Conservation (phyloP, 345 rosid species). For the Tarenaya hassleriana region DNA sequence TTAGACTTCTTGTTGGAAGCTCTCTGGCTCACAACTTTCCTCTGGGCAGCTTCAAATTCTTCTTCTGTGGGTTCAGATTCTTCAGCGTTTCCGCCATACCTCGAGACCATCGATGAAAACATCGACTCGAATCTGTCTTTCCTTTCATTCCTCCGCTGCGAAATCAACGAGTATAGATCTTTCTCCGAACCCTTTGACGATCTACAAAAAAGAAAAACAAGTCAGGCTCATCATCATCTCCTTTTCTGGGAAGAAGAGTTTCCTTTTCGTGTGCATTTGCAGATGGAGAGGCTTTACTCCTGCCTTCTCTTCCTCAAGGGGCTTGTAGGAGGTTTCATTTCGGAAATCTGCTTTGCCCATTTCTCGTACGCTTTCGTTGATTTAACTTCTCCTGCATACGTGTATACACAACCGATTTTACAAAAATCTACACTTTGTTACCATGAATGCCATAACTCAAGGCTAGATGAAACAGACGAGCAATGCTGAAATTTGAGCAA, state of each 20-base stretch:
- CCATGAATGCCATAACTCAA: no score
- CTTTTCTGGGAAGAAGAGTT: no score
- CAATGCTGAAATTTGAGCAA: no score
- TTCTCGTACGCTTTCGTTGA: slow-evolving; percentile 71
- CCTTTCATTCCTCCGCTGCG: slow-evolving; percentile 58
- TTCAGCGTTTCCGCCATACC: slow-evolving; percentile 53
- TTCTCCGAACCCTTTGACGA: slow-evolving; percentile 44
- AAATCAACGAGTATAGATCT: slow-evolving; percentile 53
- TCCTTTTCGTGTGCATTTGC: no score
- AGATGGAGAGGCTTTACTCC: slow-evolving; percentile 43
- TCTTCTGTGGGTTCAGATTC: slow-evolving; percentile 72
- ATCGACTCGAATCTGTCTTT: slow-evolving; percentile 70
- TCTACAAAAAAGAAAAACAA: not conserved
- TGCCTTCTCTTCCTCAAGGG: slow-evolving; percentile 45
- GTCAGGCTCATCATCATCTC: no score
- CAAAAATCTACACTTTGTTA: not conserved
- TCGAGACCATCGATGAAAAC: slow-evolving; percentile 70
- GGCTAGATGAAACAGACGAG: no score
- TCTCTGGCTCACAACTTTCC: slow-evolving; percentile 49
- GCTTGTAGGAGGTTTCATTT: slow-evolving; percentile 60
- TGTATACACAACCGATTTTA: no score
- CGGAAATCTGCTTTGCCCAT: slow-evolving; percentile 67
- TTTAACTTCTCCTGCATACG: slow-evolving; percentile 64
- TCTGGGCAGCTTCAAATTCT: slow-evolving; percentile 86
- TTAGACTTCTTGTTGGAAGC: slow-evolving; percentile 43